These are phyloP conservation scores for Sporothrix humicola DNA, from an alignment of 2,329 filamentous ascomycete species.

Conservation along the genomic window DNA sequence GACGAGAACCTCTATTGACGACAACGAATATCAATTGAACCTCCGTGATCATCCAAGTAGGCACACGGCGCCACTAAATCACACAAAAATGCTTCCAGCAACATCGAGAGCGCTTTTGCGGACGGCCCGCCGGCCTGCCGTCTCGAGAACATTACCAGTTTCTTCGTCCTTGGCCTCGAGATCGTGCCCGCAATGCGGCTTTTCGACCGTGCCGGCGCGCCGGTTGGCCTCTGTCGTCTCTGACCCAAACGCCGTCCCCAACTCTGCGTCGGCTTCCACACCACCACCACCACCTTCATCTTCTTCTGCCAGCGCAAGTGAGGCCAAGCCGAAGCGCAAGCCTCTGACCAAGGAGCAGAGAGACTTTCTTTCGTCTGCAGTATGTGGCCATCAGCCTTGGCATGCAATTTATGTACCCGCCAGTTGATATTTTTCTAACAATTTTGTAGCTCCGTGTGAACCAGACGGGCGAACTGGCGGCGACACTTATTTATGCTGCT, in stretches of 20 bases:
- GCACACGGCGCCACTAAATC: background rate
- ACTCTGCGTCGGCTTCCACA: background rate
- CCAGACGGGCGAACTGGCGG: slow-evolving; percentile 96
- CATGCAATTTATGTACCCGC: background rate
- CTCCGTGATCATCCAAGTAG: background rate
- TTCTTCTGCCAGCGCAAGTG: background rate
- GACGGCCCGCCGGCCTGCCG: slow-evolving; percentile 9
- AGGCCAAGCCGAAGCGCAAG: slow-evolving; percentile 53
- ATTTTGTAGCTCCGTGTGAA: slow-evolving; percentile 79
- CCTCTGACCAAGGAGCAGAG: slow-evolving; percentile 72
- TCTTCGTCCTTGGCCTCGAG: background rate
- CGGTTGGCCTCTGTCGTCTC: slow-evolving; percentile 32
- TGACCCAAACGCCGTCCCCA: background rate
- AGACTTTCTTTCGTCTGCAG: slow-evolving; percentile 76
- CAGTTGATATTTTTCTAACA: slow-evolving; percentile 34
- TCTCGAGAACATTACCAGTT: background rate
- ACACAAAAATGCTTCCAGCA: slow-evolving; percentile 14
- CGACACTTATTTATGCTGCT: slow-evolving; percentile 88
- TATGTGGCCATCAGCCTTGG: slow-evolving; percentile 48
- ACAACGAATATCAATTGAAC: background rate
- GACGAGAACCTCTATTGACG: background rate
- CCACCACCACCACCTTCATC: background rate
- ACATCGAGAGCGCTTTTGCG: slow-evolving; percentile 21
- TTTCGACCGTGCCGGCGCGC: slow-evolving; percentile 33
- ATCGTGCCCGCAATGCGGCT: slow-evolving; percentile 35